Conservation (phyloP, 257 asterid genomes). For the Solanum piurae region DNA sequence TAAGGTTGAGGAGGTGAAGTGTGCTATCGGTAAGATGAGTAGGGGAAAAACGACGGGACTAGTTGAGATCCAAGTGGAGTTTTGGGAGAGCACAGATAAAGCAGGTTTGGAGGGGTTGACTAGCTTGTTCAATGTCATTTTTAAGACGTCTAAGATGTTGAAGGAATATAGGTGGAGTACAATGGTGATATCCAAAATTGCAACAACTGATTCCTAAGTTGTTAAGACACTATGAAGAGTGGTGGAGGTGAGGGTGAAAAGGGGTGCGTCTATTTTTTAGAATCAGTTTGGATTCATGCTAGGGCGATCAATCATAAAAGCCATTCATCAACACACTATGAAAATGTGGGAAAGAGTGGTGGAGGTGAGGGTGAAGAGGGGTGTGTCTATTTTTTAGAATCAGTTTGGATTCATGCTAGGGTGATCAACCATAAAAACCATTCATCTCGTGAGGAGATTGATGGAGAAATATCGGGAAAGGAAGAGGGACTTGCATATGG, state of each 20-base stretch:
- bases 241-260: neutral
- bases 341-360: neutral
- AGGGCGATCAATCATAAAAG: neutral
- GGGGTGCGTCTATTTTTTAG: neutral
- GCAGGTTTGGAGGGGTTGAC: neutral
- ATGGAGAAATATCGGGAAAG: neutral
- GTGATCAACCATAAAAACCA: neutral
- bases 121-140: neutral
- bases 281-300: neutral
- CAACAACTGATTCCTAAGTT: neutral
- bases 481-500: neutral
- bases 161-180: neutral
- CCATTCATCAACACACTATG: neutral
- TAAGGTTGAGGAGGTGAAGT: neutral
- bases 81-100: neutral
- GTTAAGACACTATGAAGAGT: neutral
- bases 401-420: neutral
- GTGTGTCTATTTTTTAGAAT: neutral
- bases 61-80: neutral
- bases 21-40: neutral
- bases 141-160: neutral
- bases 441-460: neutral
- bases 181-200: neutral
- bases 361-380: neutral
- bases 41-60: neutral